Percentiles rank a stretch among this genome's conserved stretches.
phyloP scores from a whole-genome alignment of 2,329 filamentous ascomycete species.

The Paecilomyces variotii region DNA sequence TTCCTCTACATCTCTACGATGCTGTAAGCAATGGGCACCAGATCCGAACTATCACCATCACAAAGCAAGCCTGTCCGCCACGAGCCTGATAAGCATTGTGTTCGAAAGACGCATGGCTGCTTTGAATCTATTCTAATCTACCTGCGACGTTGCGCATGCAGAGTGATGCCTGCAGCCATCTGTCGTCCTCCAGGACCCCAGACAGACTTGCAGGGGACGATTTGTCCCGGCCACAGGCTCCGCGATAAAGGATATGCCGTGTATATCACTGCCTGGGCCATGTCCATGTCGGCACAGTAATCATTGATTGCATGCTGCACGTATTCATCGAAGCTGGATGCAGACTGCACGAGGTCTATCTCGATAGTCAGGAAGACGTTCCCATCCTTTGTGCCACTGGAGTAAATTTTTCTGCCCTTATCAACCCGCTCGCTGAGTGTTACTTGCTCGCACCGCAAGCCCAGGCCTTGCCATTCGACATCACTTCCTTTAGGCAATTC shows the following conservation, averaged over 20 bases:
- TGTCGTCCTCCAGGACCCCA: constrained; percentile 28
- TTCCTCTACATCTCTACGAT: background rate
- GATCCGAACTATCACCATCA: background rate
- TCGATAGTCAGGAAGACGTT: constrained; percentile 24
- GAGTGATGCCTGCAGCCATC: constrained; percentile 28
- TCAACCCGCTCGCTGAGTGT: constrained; percentile 11
- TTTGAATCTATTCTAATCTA: background rate
- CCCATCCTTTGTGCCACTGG: constrained; percentile 14
- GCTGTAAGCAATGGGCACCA: background rate
- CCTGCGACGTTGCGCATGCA: constrained; percentile 16
- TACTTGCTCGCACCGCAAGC: constrained; percentile 39
- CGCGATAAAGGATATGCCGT: constrained; percentile 18
- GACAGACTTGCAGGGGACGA: constrained; percentile 35
- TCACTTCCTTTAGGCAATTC: constrained; percentile 64
- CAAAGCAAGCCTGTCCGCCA: background rate
- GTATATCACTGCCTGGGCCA: constrained; percentile 28
- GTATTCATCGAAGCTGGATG: constrained; percentile 12
- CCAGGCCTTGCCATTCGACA: constrained; percentile 78
- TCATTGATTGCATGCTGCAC: constrained; percentile 17
- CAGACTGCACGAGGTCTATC: constrained; percentile 13
- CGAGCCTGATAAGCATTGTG: background rate
- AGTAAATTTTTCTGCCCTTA: constrained; percentile 11
- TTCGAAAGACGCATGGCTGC: background rate
- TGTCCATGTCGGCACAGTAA: constrained; percentile 6
- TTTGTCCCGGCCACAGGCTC: constrained; percentile 22